Conservation (phyloP, 1,139 yeast genomes). For the Debaryomycetaceae sp. region DNA sequence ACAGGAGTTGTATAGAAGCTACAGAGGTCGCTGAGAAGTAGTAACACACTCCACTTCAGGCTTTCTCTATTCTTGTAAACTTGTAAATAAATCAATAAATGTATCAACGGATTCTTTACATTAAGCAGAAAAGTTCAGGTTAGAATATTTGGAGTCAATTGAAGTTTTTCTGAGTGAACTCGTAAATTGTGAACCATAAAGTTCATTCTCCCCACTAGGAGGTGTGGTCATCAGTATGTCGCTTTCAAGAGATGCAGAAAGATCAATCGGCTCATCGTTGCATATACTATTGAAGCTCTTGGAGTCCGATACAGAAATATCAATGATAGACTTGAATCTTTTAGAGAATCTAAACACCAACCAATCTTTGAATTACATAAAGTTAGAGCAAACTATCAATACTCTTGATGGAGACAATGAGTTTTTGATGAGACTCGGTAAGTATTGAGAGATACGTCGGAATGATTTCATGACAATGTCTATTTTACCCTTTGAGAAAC, state of each 20-base stretch:
- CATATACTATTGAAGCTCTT: conserved; percentile 28
- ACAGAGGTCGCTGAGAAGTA: conserved; percentile 57
- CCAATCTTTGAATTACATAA: conserved; percentile 55
- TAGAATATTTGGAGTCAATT: too few relatives aligned
- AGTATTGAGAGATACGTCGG: conserved; percentile 13
- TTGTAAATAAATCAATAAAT: background rate
- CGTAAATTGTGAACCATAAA: too few relatives aligned
- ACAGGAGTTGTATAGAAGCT: conserved; percentile 49
- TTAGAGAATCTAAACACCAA: conserved; percentile 56
- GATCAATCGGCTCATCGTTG: conserved; percentile 28
- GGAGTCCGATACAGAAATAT: conserved; percentile 54
- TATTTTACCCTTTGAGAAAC: background rate
- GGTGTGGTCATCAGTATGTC: too few relatives aligned
- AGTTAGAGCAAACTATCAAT: conserved; percentile 47
- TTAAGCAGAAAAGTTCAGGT: too few relatives aligned
- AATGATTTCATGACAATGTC: background rate
- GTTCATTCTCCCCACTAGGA: too few relatives aligned
- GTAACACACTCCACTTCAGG: too few relatives aligned
- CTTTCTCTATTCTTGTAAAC: too few relatives aligned
- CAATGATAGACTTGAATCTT: conserved; percentile 50
- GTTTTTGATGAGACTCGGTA: conserved; percentile 27
- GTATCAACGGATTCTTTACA: background rate
- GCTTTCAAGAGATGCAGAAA: conserved; percentile 31
- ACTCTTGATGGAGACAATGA: conserved; percentile 33
- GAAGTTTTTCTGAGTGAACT: too few relatives aligned